Percentiles rank a stretch among this genome's conserved stretches.
Evolutionary conservation across 78 protist genomes (phyloP).

Genomic region (Tieghemostelium lacteum): DNA sequence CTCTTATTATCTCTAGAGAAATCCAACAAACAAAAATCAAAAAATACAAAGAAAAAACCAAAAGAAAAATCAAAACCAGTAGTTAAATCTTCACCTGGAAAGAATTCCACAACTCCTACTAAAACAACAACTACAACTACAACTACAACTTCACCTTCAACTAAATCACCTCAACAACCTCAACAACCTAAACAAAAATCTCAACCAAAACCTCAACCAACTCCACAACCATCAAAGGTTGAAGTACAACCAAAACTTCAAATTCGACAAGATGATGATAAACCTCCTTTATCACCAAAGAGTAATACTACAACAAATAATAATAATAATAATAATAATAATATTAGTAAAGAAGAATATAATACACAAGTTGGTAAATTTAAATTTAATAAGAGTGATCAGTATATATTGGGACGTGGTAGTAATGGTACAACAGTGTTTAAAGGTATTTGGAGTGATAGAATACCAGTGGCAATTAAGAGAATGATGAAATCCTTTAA

Average conservation of each 20-base stretch:
- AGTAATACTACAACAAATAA: not conserved
- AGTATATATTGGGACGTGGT: constrained; percentile 56
- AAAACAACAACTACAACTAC: not conserved
- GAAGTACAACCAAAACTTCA: not conserved
- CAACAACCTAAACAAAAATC: not conserved
- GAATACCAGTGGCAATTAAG: constrained; percentile 60
- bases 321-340: not conserved
- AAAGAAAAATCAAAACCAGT: not conserved
- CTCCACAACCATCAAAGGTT: not conserved
- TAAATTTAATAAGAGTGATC: constrained; percentile 40
- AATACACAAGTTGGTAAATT: constrained; percentile 63
- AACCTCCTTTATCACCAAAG: not conserved
- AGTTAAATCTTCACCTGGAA: not conserved
- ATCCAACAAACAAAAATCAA: no score
- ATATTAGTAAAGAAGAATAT: constrained; percentile 46
- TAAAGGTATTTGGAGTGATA: constrained; percentile 46
- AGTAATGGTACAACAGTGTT: constrained; percentile 70
- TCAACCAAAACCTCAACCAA: not conserved
- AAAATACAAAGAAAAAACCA: not conserved
- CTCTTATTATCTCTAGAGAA: not conserved
- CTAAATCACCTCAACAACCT: not conserved
- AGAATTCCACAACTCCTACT: not conserved
- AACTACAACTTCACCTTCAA: not conserved
- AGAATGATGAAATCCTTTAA: constrained; percentile 62
- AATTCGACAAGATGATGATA: not conserved